Conservation (phyloP, 371 early-diverging fungal genomes). For the Conidiobolus incongruus region DNA sequence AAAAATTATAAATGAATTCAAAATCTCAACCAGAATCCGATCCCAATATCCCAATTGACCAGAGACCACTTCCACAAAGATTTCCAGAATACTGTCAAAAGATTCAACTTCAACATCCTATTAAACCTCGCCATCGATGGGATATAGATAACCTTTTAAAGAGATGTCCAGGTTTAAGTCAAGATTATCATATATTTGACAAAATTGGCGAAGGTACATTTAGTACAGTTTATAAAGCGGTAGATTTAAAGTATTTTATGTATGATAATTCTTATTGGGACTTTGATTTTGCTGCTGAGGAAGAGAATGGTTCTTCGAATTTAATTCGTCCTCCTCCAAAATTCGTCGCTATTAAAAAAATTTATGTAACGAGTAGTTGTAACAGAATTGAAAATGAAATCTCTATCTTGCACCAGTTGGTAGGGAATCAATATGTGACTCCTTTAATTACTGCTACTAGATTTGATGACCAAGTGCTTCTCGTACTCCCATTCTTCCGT, state of each 20-base stretch:
- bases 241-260: slow-evolving; percentile 38
- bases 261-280: slow-evolving; percentile 46
- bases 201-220: slow-evolving; percentile 53
- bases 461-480: slow-evolving; percentile 61
- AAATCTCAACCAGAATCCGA: no score
- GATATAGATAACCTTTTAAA: not conserved
- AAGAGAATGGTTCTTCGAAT: slow-evolving; percentile 1
- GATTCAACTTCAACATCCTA: no score
- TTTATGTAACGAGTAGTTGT: slow-evolving; percentile 75
- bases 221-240: slow-evolving; percentile 86
- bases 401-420: slow-evolving; percentile 48
- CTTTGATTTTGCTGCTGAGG: slow-evolving; percentile 5
- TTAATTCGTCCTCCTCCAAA: slow-evolving; percentile 7
- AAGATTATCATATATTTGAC: slow-evolving; percentile 4
- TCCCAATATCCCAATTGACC: no score
- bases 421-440: slow-evolving; percentile 6
- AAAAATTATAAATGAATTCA: no score
- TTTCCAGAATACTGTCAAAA: no score
- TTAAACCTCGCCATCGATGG: no score
- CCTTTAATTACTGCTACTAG: slow-evolving; percentile 56
- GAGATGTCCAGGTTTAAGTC: not conserved
- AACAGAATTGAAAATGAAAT: slow-evolving; percentile 78
- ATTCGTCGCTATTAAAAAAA: slow-evolving; percentile 77
- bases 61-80: no score
- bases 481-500: slow-evolving; percentile 75